phyloP scores from a whole-genome alignment of 202 grass and related monocot genomes.

The Setaria italica region DNA sequence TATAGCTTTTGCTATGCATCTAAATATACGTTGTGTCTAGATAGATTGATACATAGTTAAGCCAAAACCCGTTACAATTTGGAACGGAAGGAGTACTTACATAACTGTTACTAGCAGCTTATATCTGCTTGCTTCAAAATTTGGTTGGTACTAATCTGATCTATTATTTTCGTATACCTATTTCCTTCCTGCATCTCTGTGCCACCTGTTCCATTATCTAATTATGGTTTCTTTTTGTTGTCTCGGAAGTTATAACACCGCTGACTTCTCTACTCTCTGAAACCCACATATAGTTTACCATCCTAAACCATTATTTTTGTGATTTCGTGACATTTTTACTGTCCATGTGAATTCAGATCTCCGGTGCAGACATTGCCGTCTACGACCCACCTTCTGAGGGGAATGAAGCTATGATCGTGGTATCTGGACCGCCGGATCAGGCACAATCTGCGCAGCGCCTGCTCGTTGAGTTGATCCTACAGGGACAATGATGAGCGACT shows the following conservation, averaged over 20 bases:
- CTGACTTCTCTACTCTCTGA: background rate
- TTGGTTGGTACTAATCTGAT: background rate
- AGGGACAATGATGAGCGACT: slow-evolving; percentile 4
- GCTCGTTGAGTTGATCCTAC: slow-evolving; percentile 40
- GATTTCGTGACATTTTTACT: slow-evolving; percentile 5
- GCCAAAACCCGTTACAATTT: too few relatives aligned
- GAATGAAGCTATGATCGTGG: slow-evolving; percentile 37
- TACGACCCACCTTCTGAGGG: slow-evolving; percentile 31
- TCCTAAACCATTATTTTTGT: background rate
- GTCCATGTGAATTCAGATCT: slow-evolving; percentile 40
- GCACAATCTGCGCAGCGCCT: slow-evolving; percentile 37
- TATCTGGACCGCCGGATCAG: slow-evolving; percentile 49
- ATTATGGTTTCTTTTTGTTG: background rate
- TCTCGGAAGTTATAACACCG: background rate
- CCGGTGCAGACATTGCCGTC: slow-evolving; percentile 45
- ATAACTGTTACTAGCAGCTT: background rate
- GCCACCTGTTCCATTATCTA: background rate
- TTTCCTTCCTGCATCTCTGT: slow-evolving; percentile 23
- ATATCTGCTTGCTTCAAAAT: background rate
- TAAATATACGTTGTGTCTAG: too few relatives aligned
- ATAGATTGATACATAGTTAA: too few relatives aligned
- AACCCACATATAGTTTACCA: background rate
- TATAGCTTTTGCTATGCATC: too few relatives aligned
- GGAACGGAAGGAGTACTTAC: too few relatives aligned
- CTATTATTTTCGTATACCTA: background rate